Evolutionary conservation across 2,329 filamentous ascomycete species (phyloP), one percentile per base, ranked within the genome.

Genomic region (Spiromastix sp.): DNA sequence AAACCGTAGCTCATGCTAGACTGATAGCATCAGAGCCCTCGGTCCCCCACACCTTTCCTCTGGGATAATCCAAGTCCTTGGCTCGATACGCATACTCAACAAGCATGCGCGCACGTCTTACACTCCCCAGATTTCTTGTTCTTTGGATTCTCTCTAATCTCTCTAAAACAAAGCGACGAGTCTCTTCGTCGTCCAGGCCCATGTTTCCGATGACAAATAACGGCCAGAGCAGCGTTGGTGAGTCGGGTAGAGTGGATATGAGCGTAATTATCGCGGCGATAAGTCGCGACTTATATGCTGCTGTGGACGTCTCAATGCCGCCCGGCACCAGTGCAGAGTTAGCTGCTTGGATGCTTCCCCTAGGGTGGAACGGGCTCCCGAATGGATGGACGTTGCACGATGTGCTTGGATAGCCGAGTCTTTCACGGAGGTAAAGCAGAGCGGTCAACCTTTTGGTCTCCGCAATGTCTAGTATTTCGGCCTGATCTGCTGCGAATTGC

Each of bases 161-260:
- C 13, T 55, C 50, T 1, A 56, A 44, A 2, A 56, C 47, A 26
- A 56, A 55, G 7, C 49, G 47, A 9, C 48, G 42, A 25, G 55
- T 47, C 1, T 46, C 39, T 15, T 52, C 49, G 19, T 43, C 43
- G 22, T 49, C 44, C 6, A 49, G 30, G 4, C 39, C 46, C 0
- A 43, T 42, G 31, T 49, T 50, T 1, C 53, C 52, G 1, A 55
- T 39, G 4, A 48, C 34, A 26, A 47, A 48, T 4, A 55, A 41
- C 6, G 47, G 46, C 45, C 47, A 49, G 15, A 51, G 40, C 0
- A 51, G 32, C 2, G 47, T 50, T 2, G 48, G 40, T 5, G 33
- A 38, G 21, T 47, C 42, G 2, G 49, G 43, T 2, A 52, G 42
- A 2, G 36, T 40, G 5, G 43, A 44, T 7, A 51, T 47, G 8